Evolutionary conservation across 2,329 filamentous ascomycete genomes (phyloP).

Genomic region (Penicillium sp.): DNA sequence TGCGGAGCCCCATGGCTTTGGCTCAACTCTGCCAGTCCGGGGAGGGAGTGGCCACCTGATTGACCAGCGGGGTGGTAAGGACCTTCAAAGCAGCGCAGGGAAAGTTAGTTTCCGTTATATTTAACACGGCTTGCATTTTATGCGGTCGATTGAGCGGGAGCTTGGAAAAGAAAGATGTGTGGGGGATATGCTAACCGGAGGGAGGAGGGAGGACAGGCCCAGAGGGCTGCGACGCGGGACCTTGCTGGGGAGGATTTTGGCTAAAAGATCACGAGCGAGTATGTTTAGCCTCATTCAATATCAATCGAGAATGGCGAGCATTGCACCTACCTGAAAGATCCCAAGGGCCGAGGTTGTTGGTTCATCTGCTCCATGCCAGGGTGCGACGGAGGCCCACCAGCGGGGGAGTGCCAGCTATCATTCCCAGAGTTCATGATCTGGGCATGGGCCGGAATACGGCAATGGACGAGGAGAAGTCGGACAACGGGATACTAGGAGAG

Average conservation of each 20-base stretch:
- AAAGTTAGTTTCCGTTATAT: not conserved
- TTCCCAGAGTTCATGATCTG: constrained; percentile 48
- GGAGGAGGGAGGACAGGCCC: constrained; percentile 47
- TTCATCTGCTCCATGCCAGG: constrained; percentile 48
- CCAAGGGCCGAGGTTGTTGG: constrained; percentile 48
- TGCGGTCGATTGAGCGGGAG: not conserved
- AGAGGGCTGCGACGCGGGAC: constrained; percentile 41
- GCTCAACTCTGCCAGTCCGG: constrained; percentile 51
- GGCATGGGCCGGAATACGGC: constrained; percentile 23
- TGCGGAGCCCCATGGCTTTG: constrained; percentile 48
- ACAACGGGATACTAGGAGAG: constrained; percentile 4
- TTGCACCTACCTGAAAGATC: constrained; percentile 49
- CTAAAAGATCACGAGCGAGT: constrained; percentile 23
- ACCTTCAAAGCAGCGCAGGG: constrained; percentile 27
- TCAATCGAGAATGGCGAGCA: not conserved
- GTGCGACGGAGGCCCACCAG: constrained; percentile 45
- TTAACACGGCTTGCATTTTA: not conserved
- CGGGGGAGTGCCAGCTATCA: constrained; percentile 48
- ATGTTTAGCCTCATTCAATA: constrained; percentile 14
- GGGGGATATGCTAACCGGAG: constrained; percentile 37
- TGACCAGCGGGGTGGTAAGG: constrained; percentile 48
- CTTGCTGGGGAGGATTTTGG: constrained; percentile 45
- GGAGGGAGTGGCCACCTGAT: constrained; percentile 50
- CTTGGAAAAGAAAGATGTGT: constrained; percentile 1
- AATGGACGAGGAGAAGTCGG: constrained; percentile 1